phyloP scores from a whole-genome alignment of 768 basidiomycete genomes.

The Lactifluus hygrophoroides region DNA sequence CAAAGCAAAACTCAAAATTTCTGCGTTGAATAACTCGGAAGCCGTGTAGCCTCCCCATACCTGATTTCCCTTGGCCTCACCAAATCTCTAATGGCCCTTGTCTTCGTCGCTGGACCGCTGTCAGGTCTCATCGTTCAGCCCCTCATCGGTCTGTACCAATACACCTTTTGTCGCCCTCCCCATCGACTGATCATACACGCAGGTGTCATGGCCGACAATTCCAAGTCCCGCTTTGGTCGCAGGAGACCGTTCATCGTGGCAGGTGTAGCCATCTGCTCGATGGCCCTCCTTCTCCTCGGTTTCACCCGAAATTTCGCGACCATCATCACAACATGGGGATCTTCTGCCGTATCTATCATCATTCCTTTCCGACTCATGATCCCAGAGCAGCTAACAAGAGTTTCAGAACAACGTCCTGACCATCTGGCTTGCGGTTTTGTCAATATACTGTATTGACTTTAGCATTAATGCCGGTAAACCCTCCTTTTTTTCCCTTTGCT shows the following conservation, averaged over 20 bases:
- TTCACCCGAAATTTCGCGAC: slow-evolving; percentile 65
- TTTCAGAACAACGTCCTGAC: slow-evolving; percentile 57
- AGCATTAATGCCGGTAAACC: slow-evolving; percentile 44
- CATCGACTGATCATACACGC: not conserved
- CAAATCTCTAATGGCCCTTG: slow-evolving; percentile 80
- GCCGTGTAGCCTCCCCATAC: slow-evolving; percentile 67
- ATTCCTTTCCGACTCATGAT: not conserved
- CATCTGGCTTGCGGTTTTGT: slow-evolving; percentile 65
- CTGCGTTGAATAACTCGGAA: not conserved
- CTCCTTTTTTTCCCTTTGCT: not conserved
- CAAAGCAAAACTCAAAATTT: not conserved
- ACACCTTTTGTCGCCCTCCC: not conserved
- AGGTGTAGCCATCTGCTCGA: slow-evolving; percentile 55
- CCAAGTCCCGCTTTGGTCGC: slow-evolving; percentile 74
- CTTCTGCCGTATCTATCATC: slow-evolving; percentile 27
- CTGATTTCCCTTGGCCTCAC: slow-evolving; percentile 81
- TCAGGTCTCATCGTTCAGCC: slow-evolving; percentile 91
- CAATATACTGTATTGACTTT: slow-evolving; percentile 65
- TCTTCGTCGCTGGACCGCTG: slow-evolving; percentile 87
- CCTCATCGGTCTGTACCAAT: slow-evolving; percentile 51
- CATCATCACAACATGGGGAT: slow-evolving; percentile 32
- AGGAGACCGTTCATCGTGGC: slow-evolving; percentile 79
- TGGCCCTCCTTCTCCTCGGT: slow-evolving; percentile 75
- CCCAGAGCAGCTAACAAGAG: slow-evolving; percentile 5
- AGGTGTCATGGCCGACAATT: slow-evolving; percentile 74